Evolutionary conservation across 257 asterid species (phyloP).

Genomic region (Mitragyna speciosa): DNA sequence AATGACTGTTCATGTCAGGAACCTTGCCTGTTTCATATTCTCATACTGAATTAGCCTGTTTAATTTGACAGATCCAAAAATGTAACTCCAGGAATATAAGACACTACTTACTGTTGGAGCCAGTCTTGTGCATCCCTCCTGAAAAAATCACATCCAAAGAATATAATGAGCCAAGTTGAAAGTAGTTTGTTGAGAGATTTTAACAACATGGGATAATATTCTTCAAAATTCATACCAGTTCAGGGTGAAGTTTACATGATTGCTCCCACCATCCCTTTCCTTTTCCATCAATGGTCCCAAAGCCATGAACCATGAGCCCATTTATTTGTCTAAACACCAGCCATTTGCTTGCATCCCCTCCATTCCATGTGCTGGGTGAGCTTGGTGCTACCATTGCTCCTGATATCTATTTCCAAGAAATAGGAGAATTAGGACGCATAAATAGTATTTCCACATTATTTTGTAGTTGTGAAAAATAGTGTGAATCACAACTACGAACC

Average conservation of each 20-base stretch:
- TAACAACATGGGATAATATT: background rate
- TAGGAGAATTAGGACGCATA: background rate
- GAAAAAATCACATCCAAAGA: conserved; percentile 18
- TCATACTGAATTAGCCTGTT: background rate
- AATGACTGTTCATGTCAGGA: background rate
- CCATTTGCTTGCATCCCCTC: conserved; percentile 56
- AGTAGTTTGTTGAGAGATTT: background rate
- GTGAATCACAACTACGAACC: conserved; percentile 26
- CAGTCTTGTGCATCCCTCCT: conserved; percentile 62
- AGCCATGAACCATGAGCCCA: conserved; percentile 54
- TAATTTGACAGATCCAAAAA: background rate
- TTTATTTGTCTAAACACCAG: conserved; percentile 38
- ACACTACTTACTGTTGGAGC: conserved; percentile 82
- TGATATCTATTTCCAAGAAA: conserved; percentile 32
- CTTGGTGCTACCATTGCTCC: conserved; percentile 65
- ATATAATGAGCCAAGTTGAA: background rate
- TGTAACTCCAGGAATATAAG: background rate
- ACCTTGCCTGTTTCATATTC: conserved; percentile 4
- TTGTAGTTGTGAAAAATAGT: background rate
- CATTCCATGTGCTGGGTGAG: conserved; percentile 46
- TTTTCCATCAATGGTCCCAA: conserved; percentile 54
- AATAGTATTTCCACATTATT: no score
- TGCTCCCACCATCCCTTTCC: conserved; percentile 81
- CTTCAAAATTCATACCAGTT: conserved; percentile 32
- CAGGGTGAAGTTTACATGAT: conserved; percentile 58